Conservation (phyloP, 1,284 basidiomycete genomes). For the Tilletia walkeri region DNA sequence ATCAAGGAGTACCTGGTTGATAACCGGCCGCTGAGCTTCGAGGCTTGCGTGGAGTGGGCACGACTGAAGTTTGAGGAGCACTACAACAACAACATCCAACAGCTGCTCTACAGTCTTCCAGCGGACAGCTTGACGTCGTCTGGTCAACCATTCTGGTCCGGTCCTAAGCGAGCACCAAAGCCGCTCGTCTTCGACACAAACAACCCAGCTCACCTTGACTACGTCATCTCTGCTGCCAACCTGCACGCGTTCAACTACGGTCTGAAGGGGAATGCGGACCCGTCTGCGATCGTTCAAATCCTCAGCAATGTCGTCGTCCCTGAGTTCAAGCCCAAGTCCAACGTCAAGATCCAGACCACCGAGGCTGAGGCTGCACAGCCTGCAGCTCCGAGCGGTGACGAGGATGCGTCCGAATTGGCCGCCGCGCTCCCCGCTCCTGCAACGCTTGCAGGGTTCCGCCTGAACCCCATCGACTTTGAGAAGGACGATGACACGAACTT, state of each 20-base stretch:
- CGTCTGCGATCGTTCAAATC: slow-evolving; percentile 76
- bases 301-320: slow-evolving; percentile 82
- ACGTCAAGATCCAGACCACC: slow-evolving; percentile 89
- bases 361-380: slow-evolving; percentile 75
- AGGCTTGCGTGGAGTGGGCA: slow-evolving; percentile 97
- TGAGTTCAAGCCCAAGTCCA: slow-evolving; percentile 87
- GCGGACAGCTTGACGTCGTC: slow-evolving; percentile 84
- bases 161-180: slow-evolving; percentile 97
- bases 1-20: slow-evolving; percentile 87
- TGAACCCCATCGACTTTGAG: slow-evolving; percentile 95
- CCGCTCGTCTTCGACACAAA: slow-evolving; percentile 80
- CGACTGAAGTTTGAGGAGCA: slow-evolving; percentile 91
- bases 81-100: slow-evolving; percentile 89
- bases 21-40: slow-evolving; percentile 88
- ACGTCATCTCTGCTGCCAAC: slow-evolving; percentile 90
- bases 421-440: slow-evolving; percentile 48
- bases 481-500: slow-evolving; percentile 98
- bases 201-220: slow-evolving; percentile 81
- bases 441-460: slow-evolving; percentile 87
- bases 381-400: slow-evolving; percentile 61
- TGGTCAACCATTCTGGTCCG: slow-evolving; percentile 74
- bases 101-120: slow-evolving; percentile 88
- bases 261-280: slow-evolving; percentile 82
- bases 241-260: slow-evolving; percentile 98
- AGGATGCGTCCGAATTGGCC: slow-evolving; percentile 45